Evolutionary conservation across 257 asterid species (phyloP).

Genomic region (Jacaranda mimosifolia): DNA sequence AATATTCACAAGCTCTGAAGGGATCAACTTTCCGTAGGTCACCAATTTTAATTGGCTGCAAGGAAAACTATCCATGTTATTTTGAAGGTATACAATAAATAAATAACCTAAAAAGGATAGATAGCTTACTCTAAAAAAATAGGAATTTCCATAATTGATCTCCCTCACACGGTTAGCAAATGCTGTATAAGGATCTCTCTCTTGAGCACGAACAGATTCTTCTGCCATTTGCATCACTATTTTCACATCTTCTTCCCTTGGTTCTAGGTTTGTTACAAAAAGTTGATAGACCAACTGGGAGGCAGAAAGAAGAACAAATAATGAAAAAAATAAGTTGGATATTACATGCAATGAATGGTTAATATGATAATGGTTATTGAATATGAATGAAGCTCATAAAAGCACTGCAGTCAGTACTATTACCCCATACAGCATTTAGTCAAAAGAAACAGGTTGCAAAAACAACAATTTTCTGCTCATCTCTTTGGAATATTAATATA

Average conservation of each 20-base stretch:
- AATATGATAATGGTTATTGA: slow-evolving; percentile 24
- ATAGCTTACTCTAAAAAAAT: slow-evolving; percentile 81
- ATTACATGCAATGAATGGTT: slow-evolving; percentile 26
- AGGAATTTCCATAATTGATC: slow-evolving; percentile 94
- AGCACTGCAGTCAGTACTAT: slow-evolving; percentile 4
- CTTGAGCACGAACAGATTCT: slow-evolving; percentile 96
- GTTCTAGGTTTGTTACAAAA: slow-evolving; percentile 75
- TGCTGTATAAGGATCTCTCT: slow-evolving; percentile 93
- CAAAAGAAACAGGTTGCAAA: slow-evolving; percentile 2
- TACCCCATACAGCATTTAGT: not conserved
- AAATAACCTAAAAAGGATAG: slow-evolving; percentile 28
- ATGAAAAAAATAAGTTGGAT: slow-evolving; percentile 35
- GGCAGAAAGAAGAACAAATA: slow-evolving; percentile 36
- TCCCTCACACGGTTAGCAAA: slow-evolving; percentile 90
- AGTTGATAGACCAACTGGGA: slow-evolving; percentile 93
- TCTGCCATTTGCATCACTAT: slow-evolving; percentile 99
- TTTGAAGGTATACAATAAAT: slow-evolving; percentile 5
- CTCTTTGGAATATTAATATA: slow-evolving; percentile 20
- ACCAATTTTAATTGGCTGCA: slow-evolving; percentile 79
- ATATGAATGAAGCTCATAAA: slow-evolving; percentile 19
- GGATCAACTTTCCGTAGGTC: slow-evolving; percentile 91
- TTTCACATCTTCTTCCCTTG: slow-evolving; percentile 88
- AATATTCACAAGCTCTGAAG: slow-evolving; percentile 82
- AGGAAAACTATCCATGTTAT: slow-evolving; percentile 28
- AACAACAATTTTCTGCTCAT: slow-evolving; percentile 14